These are phyloP conservation scores for Pestalotiopsis sp. DNA, from an alignment of 2,329 filamentous ascomycete species.

Conservation along the genomic window DNA sequence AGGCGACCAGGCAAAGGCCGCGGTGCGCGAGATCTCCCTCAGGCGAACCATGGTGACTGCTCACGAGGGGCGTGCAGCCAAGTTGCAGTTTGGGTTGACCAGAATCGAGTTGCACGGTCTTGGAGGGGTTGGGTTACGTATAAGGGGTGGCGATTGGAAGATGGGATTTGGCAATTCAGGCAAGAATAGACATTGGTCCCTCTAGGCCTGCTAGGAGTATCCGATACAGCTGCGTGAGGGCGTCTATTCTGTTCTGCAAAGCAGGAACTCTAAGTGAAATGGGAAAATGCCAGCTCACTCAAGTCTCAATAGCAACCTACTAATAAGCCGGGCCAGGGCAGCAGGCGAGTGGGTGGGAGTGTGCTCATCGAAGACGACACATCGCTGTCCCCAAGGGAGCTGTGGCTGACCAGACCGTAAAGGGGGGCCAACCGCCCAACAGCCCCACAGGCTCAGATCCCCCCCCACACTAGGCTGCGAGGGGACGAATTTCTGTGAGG, in stretches of 20 bases:
- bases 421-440: neutral
- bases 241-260: neutral
- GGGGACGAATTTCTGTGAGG: conserved; percentile 7
- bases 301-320: neutral
- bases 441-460: neutral
- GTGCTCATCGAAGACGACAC: conserved; percentile 10
- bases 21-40: conserved; percentile 94
- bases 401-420: conserved; percentile 9
- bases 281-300: conserved; percentile 11
- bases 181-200: conserved; percentile 34
- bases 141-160: conserved; percentile 18
- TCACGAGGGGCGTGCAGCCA: conserved; percentile 12
- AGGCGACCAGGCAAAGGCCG: conserved; percentile 96
- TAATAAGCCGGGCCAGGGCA: neutral
- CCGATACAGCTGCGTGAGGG: neutral
- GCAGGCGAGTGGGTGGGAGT: neutral
- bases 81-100: conserved; percentile 24
- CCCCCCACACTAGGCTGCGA: neutral
- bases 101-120: neutral
- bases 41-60: conserved; percentile 82
- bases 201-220: conserved; percentile 33
- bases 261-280: neutral
- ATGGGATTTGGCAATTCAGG: conserved; percentile 19
- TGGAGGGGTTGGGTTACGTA: conserved; percentile 25
- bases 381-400: conserved; percentile 1